phyloP scores from a whole-genome alignment of 306 rosid species.

The Malus fusca region DNA sequence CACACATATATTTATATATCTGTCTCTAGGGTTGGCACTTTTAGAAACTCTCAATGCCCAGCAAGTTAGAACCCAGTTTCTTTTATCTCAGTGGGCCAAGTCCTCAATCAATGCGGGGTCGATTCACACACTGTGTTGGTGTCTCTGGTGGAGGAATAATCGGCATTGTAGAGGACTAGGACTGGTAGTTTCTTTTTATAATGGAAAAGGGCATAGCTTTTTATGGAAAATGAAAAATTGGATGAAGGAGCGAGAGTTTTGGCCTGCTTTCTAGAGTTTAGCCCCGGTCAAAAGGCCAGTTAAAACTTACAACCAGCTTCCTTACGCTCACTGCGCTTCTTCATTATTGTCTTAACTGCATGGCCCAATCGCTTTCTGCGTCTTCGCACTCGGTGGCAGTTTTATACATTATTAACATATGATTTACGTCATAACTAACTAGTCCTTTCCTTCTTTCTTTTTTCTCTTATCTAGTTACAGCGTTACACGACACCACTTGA shows the following conservation, averaged over 20 bases:
- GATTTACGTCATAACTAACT: no score
- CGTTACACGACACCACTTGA: no score
- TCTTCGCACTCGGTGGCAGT: background rate
- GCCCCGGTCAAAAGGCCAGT: constrained; percentile 16
- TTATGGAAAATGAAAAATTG: background rate
- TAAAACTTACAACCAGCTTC: background rate
- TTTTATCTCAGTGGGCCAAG: background rate
- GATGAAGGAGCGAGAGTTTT: constrained; percentile 15
- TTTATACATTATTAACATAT: background rate
- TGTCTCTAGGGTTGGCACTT: background rate
- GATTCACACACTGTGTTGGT: no score
- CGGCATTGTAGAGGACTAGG: background rate
- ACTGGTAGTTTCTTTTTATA: background rate
- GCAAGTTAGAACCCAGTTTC: background rate
- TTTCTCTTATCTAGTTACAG: no score
- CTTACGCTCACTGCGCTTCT: background rate
- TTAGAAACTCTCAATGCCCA: background rate
- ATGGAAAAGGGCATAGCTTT: background rate
- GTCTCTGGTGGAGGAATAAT: no score
- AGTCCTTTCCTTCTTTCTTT: no score
- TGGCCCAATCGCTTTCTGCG: background rate
- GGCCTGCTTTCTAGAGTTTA: background rate
- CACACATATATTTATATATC: background rate
- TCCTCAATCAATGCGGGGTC: background rate
- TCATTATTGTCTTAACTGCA: background rate